Evolutionary conservation across 129 eudicot species (phyloP), one percentile per base, ranked within the genome.

Genomic region (Escallonia herrerae): DNA sequence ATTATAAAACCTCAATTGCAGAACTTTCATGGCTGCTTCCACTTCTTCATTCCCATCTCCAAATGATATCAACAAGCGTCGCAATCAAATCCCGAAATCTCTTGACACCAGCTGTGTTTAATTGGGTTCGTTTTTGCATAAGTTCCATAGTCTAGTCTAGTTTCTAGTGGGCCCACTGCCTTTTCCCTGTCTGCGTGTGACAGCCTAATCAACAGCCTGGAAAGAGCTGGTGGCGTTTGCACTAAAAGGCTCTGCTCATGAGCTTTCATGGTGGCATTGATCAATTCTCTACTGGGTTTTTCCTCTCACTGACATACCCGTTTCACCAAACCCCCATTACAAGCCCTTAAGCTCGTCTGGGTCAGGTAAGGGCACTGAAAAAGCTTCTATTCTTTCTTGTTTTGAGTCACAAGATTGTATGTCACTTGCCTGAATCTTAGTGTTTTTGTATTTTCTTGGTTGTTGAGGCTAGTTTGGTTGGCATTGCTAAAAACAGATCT

Each of bases 151-250:
- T 3, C 76, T n/a, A n/a, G n/a, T n/a, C n/a, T 72, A 72, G 60
- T 72, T 62, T 66, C 51, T 73, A 65, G 85, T 84, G 85, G 95
- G 90, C 5, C 46, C 95, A 93, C 64, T 41, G 49, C 13, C 60
- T 41, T 72, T 76, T 63, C 68, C 4, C 73, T 63, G 76, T 70
- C 57, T 71, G 69, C 47, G 66, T 59, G 55, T 74, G 86, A 84
- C 90, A 80, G 77, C 84, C 86, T 81, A 72, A 81, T 73, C 83
- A 80, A 89, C 97, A 90, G 97, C 95, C 97, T 90, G 97, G 74
- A 84, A 87, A 90, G 90, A 86, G 90, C 80, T 91, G 91, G 81
- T 71, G 71, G 22, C 22, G 47, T 66, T 22, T 70, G 66, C 66
- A 56, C 82, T 74, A 67, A 86, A 76, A 71, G 69, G 71, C 67